phyloP scores from a whole-genome alignment of 2,329 filamentous ascomycete genomes.

The Hymenotorrendiella dingleyae region DNA sequence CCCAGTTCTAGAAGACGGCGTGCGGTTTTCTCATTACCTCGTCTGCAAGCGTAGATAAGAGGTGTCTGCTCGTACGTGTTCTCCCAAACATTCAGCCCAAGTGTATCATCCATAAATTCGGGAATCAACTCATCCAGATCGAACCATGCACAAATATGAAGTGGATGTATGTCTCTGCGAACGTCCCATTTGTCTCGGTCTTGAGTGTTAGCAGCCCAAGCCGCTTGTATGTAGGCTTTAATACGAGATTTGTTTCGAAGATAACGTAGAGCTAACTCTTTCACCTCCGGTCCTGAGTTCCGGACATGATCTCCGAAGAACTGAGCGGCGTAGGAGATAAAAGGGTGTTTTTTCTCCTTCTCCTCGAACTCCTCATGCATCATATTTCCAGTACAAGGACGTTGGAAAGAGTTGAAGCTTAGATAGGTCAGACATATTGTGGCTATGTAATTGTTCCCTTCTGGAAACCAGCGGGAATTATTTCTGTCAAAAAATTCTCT shows the following conservation, averaged over 20 bases:
- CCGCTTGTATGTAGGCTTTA: conserved; percentile 16
- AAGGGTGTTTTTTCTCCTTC: conserved; percentile 10
- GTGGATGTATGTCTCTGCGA: conserved; percentile 12
- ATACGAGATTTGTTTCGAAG: conserved; percentile 9
- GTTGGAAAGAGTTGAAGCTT: conserved; percentile 10
- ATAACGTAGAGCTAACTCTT: conserved; percentile 8
- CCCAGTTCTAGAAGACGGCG: conserved; percentile 14
- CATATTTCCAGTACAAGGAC: conserved; percentile 7
- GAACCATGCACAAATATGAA: conserved; percentile 19
- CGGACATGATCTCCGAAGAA: conserved; percentile 23
- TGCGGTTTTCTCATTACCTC: conserved; percentile 30
- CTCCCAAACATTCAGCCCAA: conserved; percentile 11
- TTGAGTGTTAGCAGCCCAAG: conserved; percentile 12
- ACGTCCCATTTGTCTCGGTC: conserved; percentile 19
- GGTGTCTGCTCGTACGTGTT: conserved; percentile 28
- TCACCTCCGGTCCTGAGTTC: conserved; percentile 7
- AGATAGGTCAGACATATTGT: conserved; percentile 12
- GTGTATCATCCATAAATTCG: background rate
- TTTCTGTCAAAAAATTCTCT: conserved; percentile 12
- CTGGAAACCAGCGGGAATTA: conserved; percentile 8
- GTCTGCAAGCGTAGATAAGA: conserved; percentile 27
- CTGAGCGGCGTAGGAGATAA: conserved; percentile 25
- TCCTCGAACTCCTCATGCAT: conserved; percentile 9
- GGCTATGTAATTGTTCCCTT: conserved; percentile 9
- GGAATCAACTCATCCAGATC: conserved; percentile 8